Base-by-base conservation (phyloP, 1,284 basidiomycete species). In the Cryptococcus wingfieldii region DNA sequence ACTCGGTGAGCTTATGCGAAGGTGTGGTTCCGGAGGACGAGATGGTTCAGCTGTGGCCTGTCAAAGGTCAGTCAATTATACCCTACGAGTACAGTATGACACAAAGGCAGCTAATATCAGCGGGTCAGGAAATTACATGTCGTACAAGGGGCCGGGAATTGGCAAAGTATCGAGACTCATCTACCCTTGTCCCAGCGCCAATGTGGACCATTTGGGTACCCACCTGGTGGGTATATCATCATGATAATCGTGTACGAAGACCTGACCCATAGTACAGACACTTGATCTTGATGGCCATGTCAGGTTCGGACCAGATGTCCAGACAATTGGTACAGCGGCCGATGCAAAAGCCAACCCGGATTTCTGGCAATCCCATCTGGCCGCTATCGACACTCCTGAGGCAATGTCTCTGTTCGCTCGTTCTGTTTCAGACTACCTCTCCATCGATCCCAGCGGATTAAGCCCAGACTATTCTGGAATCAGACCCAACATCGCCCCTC, bases 221-320 rank as follows among this genome's bases (percentile, higher is more conserved):
- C 93, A 96, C 78, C 80, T 94, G 31, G 74, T 72, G 34, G 59
- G 71, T 61, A 12, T 25, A 16, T 28, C 28, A 2, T 14, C 7
- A 31, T 10, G 2, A 16, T 16, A 31, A 14, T 13, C 14, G 38
- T 28, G 28, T 25, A 14, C 6, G 27, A 10, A 7, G 16, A 9
- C 18, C 41, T 23, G 27, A 28, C 18, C 23, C 38, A 47, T 18
- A 48, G 16, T 4, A 2, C 50, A 75, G 70, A 96, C 92, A 7
- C 78, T 98, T 43, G 90, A 95, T 74, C 73, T 99, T 56, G 83
- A 88, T 52, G 89, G 90, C 0, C 88, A 89, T 64, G 82, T 98
- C 50, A 84, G 85, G 25, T 98, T 99, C 72, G 95, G 95, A 0
- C 96, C 95, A 3, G 93, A 98, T 69, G 82, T 94, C 8, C 88